Conservation (phyloP, 495 filamentous ascomycete species). For the Delitschia confertaspora region DNA sequence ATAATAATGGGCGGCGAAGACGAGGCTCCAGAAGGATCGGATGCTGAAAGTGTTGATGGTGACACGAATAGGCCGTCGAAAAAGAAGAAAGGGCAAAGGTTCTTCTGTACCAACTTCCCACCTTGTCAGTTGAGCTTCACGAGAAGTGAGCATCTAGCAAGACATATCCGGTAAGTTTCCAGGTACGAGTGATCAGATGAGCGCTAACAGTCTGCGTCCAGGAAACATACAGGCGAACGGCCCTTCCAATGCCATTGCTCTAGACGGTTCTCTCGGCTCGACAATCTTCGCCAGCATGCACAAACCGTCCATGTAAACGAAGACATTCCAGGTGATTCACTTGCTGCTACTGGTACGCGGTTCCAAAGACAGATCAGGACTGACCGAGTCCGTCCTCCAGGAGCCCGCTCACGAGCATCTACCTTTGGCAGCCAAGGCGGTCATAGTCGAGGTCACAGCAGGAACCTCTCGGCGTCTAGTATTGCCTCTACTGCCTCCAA, state of each 20-base stretch:
- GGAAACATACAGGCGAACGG: constrained; percentile 96
- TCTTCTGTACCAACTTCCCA: constrained; percentile 96
- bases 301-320: constrained; percentile 98
- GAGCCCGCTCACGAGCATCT: constrained; percentile 61
- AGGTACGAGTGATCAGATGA: not conserved
- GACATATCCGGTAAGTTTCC: constrained; percentile 73
- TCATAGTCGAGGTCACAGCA: constrained; percentile 64
- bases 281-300: constrained; percentile 93
- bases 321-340: constrained; percentile 85
- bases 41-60: constrained; percentile 65
- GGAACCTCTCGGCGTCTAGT: constrained; percentile 80
- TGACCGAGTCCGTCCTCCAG: constrained; percentile 64
- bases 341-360: constrained; percentile 85
- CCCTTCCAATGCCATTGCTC: constrained; percentile 97
- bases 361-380: constrained; percentile 93
- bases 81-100: constrained; percentile 95
- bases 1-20: constrained; percentile 70
- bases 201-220: constrained; percentile 29
- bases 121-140: constrained; percentile 94
- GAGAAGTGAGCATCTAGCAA: constrained; percentile 86
- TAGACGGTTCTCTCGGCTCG: constrained; percentile 88
- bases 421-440: constrained; percentile 61
- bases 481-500: constrained; percentile 67
- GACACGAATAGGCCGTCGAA: constrained; percentile 59
- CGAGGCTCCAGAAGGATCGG: constrained; percentile 63